Evolutionary conservation across 2,329 filamentous ascomycete species (phyloP), one percentile per base, ranked within the genome.

Genomic region (Fusarium sp.): DNA sequence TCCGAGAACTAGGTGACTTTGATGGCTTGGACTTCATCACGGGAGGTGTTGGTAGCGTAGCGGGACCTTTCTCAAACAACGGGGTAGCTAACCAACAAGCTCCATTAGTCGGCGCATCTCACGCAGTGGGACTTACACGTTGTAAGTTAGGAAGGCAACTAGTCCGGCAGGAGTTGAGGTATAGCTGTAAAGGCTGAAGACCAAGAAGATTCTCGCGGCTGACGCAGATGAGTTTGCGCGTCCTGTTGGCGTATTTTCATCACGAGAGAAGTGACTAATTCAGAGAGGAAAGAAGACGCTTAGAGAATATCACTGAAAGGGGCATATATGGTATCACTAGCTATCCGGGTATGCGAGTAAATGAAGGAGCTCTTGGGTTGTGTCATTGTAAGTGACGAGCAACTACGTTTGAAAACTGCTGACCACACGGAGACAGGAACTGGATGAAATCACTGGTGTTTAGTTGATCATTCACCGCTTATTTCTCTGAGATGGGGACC

Each of bases 111-210:
- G 33, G 44, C 35, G 41, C 61, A 54, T 45, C 45, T 70, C 15
- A 47, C 28, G 31, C 47, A 64, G 61, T 63, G 44, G 54, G 47
- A 20, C 50, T 45, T 51, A 15, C 51, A 71, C 41, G 50, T 70
- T 30, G 53, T 24, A 41, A 45, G 33, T 14, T 12, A 50, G n/a
- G 28, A n/a, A 24, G 24, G 36, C 28, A 41, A 11, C 28, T 42
- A 18, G 26, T 22, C n/a, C 44, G 35, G 39, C 33, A 13, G 45
- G 22, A 44, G n/a, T 39, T 50, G 18, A n/a, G 33, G 30, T n/a
- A 24, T 24, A 47, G 24, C 22, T 10, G 30, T 38, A 35, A 47
- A 31, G 50, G 26, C 18, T 30, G 30, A 36, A 41, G n/a, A 22
- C 47, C 20, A 33, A 33, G 16, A n/a, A 31, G 16, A 14, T 39